A percentile compares a stretch with the other conserved stretches of the same genome.
These are phyloP conservation scores for Trypanosomatidae sp. DNA, from an alignment of 208 protist species.

Conservation along the genomic window DNA sequence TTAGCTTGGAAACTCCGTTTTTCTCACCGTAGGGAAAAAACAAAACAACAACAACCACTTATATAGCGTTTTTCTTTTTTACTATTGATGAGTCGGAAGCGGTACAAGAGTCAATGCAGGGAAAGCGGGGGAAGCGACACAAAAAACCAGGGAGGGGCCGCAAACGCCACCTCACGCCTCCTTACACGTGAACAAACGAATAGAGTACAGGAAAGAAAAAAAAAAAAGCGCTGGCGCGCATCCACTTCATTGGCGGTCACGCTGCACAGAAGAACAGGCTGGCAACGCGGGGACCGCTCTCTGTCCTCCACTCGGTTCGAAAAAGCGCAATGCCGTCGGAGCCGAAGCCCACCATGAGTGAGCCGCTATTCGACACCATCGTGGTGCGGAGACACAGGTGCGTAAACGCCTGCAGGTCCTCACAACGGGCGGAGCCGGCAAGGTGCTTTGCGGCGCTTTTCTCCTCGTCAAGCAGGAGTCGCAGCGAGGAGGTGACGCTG, in stretches of 20 bases:
- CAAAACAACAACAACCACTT: no score
- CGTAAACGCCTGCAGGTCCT: slow-evolving; percentile 50
- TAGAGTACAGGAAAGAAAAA: neutral
- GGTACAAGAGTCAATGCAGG: no score
- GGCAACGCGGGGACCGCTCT: slow-evolving; percentile 26
- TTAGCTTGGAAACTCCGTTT: no score
- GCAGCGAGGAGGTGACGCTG: slow-evolving; percentile 33
- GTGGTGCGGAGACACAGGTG: slow-evolving; percentile 31
- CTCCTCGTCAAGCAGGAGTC: slow-evolving; percentile 22
- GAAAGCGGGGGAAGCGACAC: no score
- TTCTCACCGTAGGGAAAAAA: no score
- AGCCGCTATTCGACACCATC: neutral
- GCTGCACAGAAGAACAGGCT: slow-evolving; percentile 66
- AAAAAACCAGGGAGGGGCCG: no score
- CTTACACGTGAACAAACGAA: no score
- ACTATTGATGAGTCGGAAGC: no score
- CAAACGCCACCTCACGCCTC: no score
- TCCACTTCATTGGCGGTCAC: no score
- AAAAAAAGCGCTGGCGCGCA: slow-evolving; percentile 13
- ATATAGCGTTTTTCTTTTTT: no score
- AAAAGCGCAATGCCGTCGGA: slow-evolving; percentile 45
- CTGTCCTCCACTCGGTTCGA: slow-evolving; percentile 41
- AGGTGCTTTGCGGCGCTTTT: slow-evolving; percentile 16
- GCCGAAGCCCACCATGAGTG: slow-evolving; percentile 56
- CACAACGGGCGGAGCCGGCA: slow-evolving; percentile 41